phyloP scores from a whole-genome alignment of 2,329 filamentous ascomycete genomes.

The Allantophomopsis cytisporea region DNA sequence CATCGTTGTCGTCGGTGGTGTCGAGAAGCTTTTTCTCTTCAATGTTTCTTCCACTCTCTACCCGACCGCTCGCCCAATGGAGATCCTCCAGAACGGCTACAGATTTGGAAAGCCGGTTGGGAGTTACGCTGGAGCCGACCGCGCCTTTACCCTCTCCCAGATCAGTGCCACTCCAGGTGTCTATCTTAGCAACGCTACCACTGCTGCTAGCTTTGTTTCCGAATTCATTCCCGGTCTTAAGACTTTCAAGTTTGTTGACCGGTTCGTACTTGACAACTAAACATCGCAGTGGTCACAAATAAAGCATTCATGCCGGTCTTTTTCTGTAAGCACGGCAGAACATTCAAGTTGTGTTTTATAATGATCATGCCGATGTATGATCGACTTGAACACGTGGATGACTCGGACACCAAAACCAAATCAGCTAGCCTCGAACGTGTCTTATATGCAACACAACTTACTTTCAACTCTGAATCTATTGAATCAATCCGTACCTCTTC shows the following conservation, averaged over 20 bases:
- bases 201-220: conserved; percentile 24
- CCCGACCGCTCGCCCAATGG: conserved; percentile 45
- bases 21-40: conserved; percentile 33
- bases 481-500: too few species aligned
- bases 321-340: too few species aligned
- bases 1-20: conserved; percentile 43
- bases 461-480: too few species aligned
- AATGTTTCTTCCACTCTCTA: conserved; percentile 36
- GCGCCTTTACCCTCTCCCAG: background rate
- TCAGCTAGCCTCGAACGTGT: too few species aligned
- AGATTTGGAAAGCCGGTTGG: conserved; percentile 50
- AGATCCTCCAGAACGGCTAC: conserved; percentile 50
- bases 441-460: too few species aligned
- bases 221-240: conserved; percentile 43
- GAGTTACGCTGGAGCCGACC: background rate
- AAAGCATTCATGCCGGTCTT: too few species aligned
- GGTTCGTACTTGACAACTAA: conserved; percentile 41
- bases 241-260: conserved; percentile 51
- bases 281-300: too few species aligned
- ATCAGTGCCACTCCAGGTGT: conserved; percentile 26
- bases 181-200: conserved; percentile 10
- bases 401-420: too few species aligned
- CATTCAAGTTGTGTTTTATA: too few species aligned
- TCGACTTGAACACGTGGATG: too few species aligned
- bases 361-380: too few species aligned